phyloP scores from a whole-genome alignment of 306 rosid species.

The Casuarina cunninghamiana region DNA sequence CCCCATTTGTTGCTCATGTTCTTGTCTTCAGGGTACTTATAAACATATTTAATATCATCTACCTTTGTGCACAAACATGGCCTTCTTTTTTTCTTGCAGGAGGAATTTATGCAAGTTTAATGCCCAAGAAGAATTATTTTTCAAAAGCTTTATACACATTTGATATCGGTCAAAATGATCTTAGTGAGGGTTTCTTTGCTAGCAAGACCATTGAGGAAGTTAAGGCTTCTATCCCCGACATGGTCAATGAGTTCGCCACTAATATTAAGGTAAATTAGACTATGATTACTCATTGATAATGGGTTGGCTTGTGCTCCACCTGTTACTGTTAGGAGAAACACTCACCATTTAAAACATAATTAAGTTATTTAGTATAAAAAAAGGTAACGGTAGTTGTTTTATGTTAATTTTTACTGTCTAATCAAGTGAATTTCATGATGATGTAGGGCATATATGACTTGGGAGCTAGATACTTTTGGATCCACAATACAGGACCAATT shows the following conservation, averaged over 20 bases:
- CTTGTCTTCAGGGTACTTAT: too few species aligned
- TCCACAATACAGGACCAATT: slow-evolving; percentile 42
- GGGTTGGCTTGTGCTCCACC: not conserved
- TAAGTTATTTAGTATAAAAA: not conserved
- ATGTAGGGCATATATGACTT: slow-evolving; percentile 27
- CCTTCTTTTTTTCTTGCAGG: slow-evolving; percentile 4
- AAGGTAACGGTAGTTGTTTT: not conserved
- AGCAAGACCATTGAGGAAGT: slow-evolving; percentile 31
- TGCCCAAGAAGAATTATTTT: slow-evolving; percentile 11
- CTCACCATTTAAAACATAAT: not conserved
- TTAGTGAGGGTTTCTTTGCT: slow-evolving; percentile 4
- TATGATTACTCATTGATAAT: not conserved
- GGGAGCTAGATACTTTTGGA: slow-evolving; percentile 43
- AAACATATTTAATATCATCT: not conserved
- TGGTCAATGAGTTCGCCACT: slow-evolving; percentile 26
- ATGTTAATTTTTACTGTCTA: not conserved
- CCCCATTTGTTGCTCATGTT: too few species aligned
- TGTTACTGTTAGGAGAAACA: not conserved
- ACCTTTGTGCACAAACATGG: not conserved
- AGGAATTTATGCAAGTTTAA: slow-evolving; percentile 1
- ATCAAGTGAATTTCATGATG: not conserved
- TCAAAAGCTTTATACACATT: slow-evolving; percentile 32
- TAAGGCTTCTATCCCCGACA: slow-evolving; percentile 39
- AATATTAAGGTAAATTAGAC: slow-evolving; percentile 40
- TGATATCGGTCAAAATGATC: slow-evolving; percentile 38